Evolutionary conservation across 495 filamentous ascomycete genomes (phyloP).

Genomic region (Xylaria acuta): DNA sequence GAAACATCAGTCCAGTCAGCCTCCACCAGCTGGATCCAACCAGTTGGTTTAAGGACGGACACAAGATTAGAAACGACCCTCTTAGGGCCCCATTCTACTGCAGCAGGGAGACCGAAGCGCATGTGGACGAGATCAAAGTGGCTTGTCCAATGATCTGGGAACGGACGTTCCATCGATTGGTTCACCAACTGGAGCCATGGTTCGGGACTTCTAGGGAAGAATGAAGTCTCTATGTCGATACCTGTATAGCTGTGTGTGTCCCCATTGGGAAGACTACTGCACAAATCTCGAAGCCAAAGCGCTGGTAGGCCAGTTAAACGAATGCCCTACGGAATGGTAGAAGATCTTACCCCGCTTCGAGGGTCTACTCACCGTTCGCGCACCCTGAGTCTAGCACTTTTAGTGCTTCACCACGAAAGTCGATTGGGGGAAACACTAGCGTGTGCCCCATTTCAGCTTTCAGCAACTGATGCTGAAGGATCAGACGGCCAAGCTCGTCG

Average conservation of each 20-base stretch:
- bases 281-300: background rate
- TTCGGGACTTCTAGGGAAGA: background rate
- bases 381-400: background rate
- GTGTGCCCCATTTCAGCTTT: background rate
- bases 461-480: background rate
- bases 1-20: background rate
- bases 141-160: background rate
- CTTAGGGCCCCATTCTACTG: background rate
- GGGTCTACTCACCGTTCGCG: background rate
- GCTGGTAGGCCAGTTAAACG: background rate
- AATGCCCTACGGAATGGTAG: too few species aligned
- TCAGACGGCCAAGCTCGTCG: background rate
- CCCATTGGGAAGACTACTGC: background rate
- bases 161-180: background rate
- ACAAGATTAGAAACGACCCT: background rate
- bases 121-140: constrained; percentile 2
- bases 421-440: background rate
- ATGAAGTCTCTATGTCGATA: background rate
- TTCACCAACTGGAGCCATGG: background rate
- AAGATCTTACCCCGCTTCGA: too few species aligned
- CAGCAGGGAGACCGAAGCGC: background rate
- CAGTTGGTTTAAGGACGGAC: background rate
- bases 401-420: background rate
- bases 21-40: background rate
- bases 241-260: background rate